Conservation (phyloP, 2,329 filamentous ascomycete species). For the Aspergillus tubingensis region DNA sequence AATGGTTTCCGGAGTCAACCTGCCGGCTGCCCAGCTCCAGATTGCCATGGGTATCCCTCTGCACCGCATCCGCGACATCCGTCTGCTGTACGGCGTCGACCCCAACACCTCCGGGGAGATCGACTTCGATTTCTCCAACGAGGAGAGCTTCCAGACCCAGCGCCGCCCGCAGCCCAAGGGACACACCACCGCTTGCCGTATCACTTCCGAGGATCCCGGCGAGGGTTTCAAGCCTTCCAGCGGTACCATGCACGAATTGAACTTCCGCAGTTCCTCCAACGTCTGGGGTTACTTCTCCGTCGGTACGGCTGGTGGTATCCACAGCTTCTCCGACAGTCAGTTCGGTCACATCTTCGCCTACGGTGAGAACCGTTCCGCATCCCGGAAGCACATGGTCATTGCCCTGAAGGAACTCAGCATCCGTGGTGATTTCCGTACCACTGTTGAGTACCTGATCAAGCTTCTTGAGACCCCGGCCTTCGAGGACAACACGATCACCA, state of each 20-base stretch:
- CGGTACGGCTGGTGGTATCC: conserved; percentile 91
- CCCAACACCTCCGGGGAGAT: conserved; percentile 83
- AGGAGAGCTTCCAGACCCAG: conserved; percentile 80
- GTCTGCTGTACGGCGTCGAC: conserved; percentile 92
- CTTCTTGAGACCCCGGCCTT: conserved; percentile 97
- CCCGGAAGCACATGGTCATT: conserved; percentile 98
- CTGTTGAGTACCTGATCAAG: conserved; percentile 98
- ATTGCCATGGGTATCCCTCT: conserved; percentile 98
- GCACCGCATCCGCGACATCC: conserved; percentile 93
- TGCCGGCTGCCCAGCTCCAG: conserved; percentile 96
- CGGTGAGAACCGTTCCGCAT: conserved; percentile 93
- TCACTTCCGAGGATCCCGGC: conserved; percentile 97
- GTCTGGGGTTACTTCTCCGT: conserved; percentile 99
- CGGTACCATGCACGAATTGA: conserved; percentile 97
- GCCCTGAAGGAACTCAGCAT: conserved; percentile 98
- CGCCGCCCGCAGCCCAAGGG: conserved; percentile 90
- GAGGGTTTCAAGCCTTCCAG: conserved; percentile 99
- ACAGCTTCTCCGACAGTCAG: conserved; percentile 98
- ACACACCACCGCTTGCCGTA: conserved; percentile 97
- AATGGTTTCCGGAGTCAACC: conserved; percentile 97
- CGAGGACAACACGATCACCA: conserved; percentile 98
- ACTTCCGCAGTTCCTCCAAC: conserved; percentile 98
- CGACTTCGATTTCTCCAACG: conserved; percentile 92
- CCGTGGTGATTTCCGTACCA: conserved; percentile 98
- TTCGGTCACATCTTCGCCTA: conserved; percentile 99